A percentile compares a stretch with the other conserved stretches of the same genome.
phyloP scores from a whole-genome alignment of 495 filamentous ascomycete genomes.

The Chaetomium cochliodes region DNA sequence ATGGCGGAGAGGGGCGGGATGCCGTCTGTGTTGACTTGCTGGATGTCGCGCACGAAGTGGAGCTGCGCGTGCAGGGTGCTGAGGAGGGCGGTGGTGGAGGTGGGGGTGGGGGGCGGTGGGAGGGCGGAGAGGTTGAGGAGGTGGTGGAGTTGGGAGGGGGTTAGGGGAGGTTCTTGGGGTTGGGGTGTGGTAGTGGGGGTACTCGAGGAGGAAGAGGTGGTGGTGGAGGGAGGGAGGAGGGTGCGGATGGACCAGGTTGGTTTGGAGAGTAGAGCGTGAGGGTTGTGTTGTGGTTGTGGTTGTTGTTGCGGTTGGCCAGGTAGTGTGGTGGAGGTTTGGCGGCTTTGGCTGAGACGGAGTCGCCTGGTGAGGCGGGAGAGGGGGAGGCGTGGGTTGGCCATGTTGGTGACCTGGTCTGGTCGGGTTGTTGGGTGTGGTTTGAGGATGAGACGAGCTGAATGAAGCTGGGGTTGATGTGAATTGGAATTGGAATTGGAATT shows the following conservation, averaged over 20 bases:
- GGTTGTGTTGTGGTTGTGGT: slow-evolving; percentile 14
- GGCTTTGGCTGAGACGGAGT: background rate
- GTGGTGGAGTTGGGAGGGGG: slow-evolving; percentile 61
- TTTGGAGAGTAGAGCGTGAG: slow-evolving; percentile 55
- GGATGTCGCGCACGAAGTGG: slow-evolving; percentile 82
- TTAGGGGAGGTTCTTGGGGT: slow-evolving; percentile 34
- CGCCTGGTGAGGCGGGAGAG: slow-evolving; percentile 9
- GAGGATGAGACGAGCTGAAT: background rate
- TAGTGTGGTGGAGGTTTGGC: slow-evolving; percentile 21
- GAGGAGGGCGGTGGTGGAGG: slow-evolving; percentile 59
- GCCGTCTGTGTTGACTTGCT: slow-evolving; percentile 69
- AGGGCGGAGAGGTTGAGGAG: slow-evolving; percentile 89
- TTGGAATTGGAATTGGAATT: background rate
- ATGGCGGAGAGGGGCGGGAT: slow-evolving; percentile 73
- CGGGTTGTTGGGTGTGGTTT: background rate
- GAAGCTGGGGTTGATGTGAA: background rate
- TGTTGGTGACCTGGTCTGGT: background rate
- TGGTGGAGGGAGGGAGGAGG: slow-evolving; percentile 57
- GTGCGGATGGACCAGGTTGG: slow-evolving; percentile 85
- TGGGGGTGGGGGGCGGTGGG: slow-evolving; percentile 58
- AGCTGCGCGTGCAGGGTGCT: slow-evolving; percentile 77
- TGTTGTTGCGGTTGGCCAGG: background rate
- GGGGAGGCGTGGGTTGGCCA: slow-evolving; percentile 1
- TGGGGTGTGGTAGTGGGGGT: slow-evolving; percentile 16
- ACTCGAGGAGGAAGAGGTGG: slow-evolving; percentile 21